Percentiles rank a stretch among this genome's conserved stretches.
Evolutionary conservation across 2,329 filamentous ascomycete genomes (phyloP).

Genomic region (Fusarium sp.): DNA sequence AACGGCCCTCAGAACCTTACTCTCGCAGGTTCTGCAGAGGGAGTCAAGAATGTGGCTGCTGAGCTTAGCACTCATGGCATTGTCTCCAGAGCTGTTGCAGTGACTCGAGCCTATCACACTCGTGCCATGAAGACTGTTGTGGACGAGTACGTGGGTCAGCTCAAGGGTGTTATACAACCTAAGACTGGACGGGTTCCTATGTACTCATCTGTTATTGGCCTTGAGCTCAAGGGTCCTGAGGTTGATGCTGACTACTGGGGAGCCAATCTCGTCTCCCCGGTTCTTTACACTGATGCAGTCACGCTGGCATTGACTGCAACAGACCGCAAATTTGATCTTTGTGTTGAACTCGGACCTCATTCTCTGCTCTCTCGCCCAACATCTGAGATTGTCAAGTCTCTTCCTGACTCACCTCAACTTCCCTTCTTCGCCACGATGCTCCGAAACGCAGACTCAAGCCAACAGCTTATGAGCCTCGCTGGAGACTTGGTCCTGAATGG

Average conservation of each 20-base stretch:
- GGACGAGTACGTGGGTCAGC: slow-evolving; percentile 28
- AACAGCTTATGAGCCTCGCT: slow-evolving; percentile 32
- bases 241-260: slow-evolving; percentile 38
- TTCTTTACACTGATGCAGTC: slow-evolving; percentile 39
- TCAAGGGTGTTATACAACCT: slow-evolving; percentile 20
- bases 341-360: slow-evolving; percentile 35
- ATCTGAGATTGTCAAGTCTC: slow-evolving; percentile 33
- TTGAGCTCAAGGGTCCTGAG: slow-evolving; percentile 28
- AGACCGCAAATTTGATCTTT: slow-evolving; percentile 28
- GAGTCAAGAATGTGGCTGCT: slow-evolving; percentile 24
- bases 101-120: slow-evolving; percentile 37
- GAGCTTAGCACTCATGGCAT: slow-evolving; percentile 30
- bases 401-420: slow-evolving; percentile 16
- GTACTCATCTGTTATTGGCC: slow-evolving; percentile 35
- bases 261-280: slow-evolving; percentile 35
- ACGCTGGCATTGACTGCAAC: slow-evolving; percentile 24
- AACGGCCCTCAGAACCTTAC: slow-evolving; percentile 38
- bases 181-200: slow-evolving; percentile 29
- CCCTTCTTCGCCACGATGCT: slow-evolving; percentile 36
- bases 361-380: slow-evolving; percentile 36
- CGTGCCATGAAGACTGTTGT: slow-evolving; percentile 33
- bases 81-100: slow-evolving; percentile 29
- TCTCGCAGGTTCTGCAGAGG: slow-evolving; percentile 32
- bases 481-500: slow-evolving; percentile 37
- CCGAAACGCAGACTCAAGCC: slow-evolving; percentile 36